Evolutionary conservation across 768 basidiomycete genomes (phyloP).

Genomic region (Melanogaster broomeanus): DNA sequence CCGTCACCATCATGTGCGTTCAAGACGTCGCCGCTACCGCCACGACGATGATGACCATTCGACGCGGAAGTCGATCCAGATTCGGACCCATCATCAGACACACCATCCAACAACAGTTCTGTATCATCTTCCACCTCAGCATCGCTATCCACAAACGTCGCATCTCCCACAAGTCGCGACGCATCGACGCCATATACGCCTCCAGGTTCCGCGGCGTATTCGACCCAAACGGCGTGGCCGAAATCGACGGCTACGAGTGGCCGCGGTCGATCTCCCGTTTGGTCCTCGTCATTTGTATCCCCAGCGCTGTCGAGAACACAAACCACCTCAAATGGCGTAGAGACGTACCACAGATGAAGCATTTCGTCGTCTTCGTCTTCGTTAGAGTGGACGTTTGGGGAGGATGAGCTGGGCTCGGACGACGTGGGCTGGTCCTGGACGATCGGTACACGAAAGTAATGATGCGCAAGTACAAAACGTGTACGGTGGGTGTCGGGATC

Average conservation of each 20-base stretch:
- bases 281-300: conserved; percentile 35
- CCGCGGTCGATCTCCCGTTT: conserved; percentile 50
- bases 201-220: conserved; percentile 44
- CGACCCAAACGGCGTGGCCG: conserved; percentile 85
- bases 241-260: conserved; percentile 85
- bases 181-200: conserved; percentile 30
- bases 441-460: conserved; percentile 74
- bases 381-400: background rate
- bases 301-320: conserved; percentile 52
- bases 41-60: conserved; percentile 6
- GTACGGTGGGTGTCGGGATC: conserved; percentile 60
- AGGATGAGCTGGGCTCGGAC: conserved; percentile 5
- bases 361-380: conserved; percentile 48
- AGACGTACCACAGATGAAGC: conserved; percentile 73
- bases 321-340: conserved; percentile 70
- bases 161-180: conserved; percentile 30
- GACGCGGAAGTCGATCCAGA: background rate
- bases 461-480: conserved; percentile 68
- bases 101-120: conserved; percentile 6
- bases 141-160: conserved; percentile 25
- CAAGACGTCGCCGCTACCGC: conserved; percentile 6
- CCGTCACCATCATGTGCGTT: conserved; percentile 18
- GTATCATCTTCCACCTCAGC: conserved; percentile 28
- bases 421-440: conserved; percentile 16
- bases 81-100: conserved; percentile 8